Evolutionary conservation across 202 grass and related monocot species (phyloP).

Genomic region (Panicum virgatum): DNA sequence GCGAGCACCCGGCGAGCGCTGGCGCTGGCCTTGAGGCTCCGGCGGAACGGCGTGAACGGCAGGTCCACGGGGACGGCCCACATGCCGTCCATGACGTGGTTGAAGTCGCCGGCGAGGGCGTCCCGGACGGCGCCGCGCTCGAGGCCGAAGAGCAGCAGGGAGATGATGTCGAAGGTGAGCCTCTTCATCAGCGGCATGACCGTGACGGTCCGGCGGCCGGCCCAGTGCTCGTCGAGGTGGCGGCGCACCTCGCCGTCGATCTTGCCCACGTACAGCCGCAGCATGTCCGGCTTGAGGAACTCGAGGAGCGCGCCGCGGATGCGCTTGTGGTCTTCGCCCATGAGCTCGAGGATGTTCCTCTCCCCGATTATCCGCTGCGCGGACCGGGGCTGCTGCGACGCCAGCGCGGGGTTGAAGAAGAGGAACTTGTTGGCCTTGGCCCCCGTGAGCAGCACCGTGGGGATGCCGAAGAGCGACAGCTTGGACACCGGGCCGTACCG

Average conservation of each 20-base stretch:
- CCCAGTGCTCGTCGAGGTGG: slow-evolving; percentile 40
- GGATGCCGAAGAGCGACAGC: slow-evolving; percentile 55
- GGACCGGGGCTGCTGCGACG: slow-evolving; percentile 25
- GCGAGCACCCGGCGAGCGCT: slow-evolving; percentile 12
- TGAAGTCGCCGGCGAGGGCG: slow-evolving; percentile 24
- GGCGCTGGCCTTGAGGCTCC: slow-evolving; percentile 43
- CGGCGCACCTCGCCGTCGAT: slow-evolving; percentile 48
- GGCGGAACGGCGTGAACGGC: slow-evolving; percentile 48
- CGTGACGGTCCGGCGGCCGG: neutral
- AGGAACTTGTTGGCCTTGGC: slow-evolving; percentile 38
- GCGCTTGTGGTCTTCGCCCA: slow-evolving; percentile 37
- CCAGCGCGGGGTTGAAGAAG: slow-evolving; percentile 31
- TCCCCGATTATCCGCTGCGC: slow-evolving; percentile 22
- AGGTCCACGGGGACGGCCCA: slow-evolving; percentile 52
- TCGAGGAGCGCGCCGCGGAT: slow-evolving; percentile 33
- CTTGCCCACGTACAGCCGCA: slow-evolving; percentile 33
- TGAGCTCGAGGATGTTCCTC: slow-evolving; percentile 26
- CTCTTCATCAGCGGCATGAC: slow-evolving; percentile 43
- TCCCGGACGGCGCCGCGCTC: neutral
- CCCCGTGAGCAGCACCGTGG: slow-evolving; percentile 30
- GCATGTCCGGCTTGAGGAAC: slow-evolving; percentile 53
- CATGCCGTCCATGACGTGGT: slow-evolving; percentile 12
- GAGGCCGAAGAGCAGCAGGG: slow-evolving; percentile 43
- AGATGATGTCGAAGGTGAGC: slow-evolving; percentile 48
- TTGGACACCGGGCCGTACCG: slow-evolving; percentile 62